Percentiles rank a stretch among this genome's conserved stretches.
Conservation (phyloP, 2,329 filamentous ascomycete genomes). For the Leptographium radiaticola region DNA sequence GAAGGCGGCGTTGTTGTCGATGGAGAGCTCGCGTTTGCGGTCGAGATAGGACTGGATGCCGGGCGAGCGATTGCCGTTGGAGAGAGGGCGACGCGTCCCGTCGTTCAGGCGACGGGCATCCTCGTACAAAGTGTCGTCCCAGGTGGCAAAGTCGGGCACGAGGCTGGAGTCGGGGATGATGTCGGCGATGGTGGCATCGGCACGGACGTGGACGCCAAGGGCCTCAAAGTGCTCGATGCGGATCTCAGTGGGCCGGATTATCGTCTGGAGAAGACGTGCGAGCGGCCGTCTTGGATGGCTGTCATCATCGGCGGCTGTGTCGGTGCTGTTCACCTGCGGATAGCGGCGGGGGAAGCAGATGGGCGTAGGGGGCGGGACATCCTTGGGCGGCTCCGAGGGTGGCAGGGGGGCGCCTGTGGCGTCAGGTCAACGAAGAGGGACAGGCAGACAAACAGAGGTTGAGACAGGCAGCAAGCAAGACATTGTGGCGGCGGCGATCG, state of each 20-base stretch:
- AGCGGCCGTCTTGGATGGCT: slow-evolving; percentile 20
- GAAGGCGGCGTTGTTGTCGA: slow-evolving; percentile 45
- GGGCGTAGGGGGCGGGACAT: slow-evolving; percentile 44
- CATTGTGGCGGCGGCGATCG: background rate
- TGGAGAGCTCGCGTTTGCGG: slow-evolving; percentile 42
- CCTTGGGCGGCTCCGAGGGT: slow-evolving; percentile 25
- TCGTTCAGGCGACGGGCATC: slow-evolving; percentile 35
- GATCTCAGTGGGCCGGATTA: slow-evolving; percentile 39
- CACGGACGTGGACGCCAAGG: slow-evolving; percentile 41
- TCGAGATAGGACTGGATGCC: slow-evolving; percentile 46
- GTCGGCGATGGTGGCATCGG: slow-evolving; percentile 32
- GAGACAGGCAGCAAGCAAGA: background rate
- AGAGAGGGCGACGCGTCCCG: slow-evolving; percentile 33
- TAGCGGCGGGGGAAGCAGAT: slow-evolving; percentile 34
- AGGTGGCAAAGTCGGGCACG: slow-evolving; percentile 39
- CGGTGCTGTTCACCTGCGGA: slow-evolving; percentile 15
- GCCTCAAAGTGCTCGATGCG: slow-evolving; percentile 38
- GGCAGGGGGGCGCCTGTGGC: slow-evolving; percentile 7
- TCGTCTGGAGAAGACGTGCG: slow-evolving; percentile 36
- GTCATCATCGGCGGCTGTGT: background rate
- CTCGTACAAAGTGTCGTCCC: slow-evolving; percentile 36
- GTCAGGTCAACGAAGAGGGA: too few species aligned
- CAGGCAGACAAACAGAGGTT: too few species aligned
- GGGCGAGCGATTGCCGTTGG: slow-evolving; percentile 40
- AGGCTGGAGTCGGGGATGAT: slow-evolving; percentile 40